Base-by-base conservation (phyloP, 2,329 filamentous ascomycete species). In the Aspergillaceae sp. region DNA sequence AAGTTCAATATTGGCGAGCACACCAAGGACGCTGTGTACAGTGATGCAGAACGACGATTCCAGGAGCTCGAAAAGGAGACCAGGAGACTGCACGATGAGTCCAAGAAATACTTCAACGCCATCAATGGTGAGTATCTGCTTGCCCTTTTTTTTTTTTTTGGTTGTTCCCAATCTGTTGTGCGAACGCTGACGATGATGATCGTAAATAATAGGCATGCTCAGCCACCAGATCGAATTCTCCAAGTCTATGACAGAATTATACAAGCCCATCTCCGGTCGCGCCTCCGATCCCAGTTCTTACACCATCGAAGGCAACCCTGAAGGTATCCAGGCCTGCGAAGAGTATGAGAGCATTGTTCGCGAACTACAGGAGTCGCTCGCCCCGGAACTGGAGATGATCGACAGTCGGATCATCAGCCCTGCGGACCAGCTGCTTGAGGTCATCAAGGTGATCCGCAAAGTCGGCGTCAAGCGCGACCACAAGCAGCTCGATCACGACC, bases 171-270 rank as follows among this genome's bases (percentile, higher is more conserved):
- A 46, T 51, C 29, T 47, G 30, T 29, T 29, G 33, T 35, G 30
- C 30, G 30, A 5, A 5, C 8, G 30, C 8, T 32, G 30, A 32
- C 30, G 19, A 19, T 19, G 19, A 19, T 32, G 30, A 32, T 9
- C 30, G 30, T 29, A 29, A 5, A 19, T 19, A 1, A 35, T 52
- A 82, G 78, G 86, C 75, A 98, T 98, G 92, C 79, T 98, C 60
- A 80, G 76, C 63, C 90, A 97, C 71, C 92, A 98, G 74, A 97
- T 98, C 70, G 91, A 94, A 66, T 98, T 98, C 73, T 95, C 91
- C 58, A 82, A 95, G 71, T 87, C 90, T 55, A 91, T 95, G 74
- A 84, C 86, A 53, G 92, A 98, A 69, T 85, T 98, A 60, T 98
- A 98, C 77, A 94, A 94, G 67, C 92, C 92, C 56, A 98, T 98